Evolutionary conservation across 2,329 filamentous ascomycete species (phyloP).

Genomic region (Fusarium virguliforme): DNA sequence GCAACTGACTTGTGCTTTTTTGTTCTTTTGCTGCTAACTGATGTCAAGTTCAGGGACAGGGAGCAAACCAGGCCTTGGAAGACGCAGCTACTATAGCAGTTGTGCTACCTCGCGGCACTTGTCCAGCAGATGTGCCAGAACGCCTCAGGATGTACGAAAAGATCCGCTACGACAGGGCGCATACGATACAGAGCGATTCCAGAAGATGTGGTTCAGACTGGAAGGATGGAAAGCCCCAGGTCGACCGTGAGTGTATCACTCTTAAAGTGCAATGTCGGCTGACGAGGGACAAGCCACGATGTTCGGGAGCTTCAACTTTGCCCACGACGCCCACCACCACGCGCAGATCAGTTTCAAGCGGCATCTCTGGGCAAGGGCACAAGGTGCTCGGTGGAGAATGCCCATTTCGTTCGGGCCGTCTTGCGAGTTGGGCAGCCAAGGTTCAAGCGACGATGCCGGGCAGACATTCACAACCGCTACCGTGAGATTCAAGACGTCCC

Average conservation of each 20-base stretch:
- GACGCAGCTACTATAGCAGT: conserved; percentile 74
- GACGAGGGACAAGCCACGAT: conserved; percentile 26
- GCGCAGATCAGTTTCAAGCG: conserved; percentile 34
- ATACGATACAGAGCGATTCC: conserved; percentile 71
- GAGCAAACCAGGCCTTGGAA: conserved; percentile 77
- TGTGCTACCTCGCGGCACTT: conserved; percentile 67
- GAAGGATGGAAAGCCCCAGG: conserved; percentile 29
- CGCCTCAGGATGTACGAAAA: conserved; percentile 73
- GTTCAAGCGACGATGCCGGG: conserved; percentile 16
- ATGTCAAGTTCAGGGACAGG: conserved; percentile 45
- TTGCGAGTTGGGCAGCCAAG: conserved; percentile 37
- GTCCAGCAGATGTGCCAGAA: conserved; percentile 65
- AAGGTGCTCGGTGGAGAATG: conserved; percentile 41
- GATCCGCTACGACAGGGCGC: conserved; percentile 71
- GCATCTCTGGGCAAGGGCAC: conserved; percentile 38
- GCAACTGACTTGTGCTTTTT: neutral
- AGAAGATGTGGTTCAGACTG: conserved; percentile 62
- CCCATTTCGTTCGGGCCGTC: conserved; percentile 49
- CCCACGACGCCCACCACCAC: conserved; percentile 45
- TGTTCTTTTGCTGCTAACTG: neutral
- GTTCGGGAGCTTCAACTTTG: conserved; percentile 42
- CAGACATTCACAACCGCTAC: conserved; percentile 57
- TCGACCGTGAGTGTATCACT: conserved; percentile 33
- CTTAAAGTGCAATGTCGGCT: neutral
- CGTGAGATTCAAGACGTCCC: conserved; percentile 66